phyloP scores from a whole-genome alignment of 257 asterid species.

The Nemophila menziesii region DNA sequence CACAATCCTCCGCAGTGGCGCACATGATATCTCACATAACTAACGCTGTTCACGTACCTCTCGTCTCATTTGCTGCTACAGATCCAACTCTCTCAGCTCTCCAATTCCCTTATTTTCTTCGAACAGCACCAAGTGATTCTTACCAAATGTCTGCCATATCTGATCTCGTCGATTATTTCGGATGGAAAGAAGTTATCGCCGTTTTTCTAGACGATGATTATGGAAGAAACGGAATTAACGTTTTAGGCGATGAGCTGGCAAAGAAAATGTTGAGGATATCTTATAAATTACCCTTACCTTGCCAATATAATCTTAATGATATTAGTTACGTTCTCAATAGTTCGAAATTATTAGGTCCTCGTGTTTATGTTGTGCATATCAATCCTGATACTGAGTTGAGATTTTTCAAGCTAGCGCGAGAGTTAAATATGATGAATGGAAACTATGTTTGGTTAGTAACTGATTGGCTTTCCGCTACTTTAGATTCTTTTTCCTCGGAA shows the following conservation, averaged over 20 bases:
- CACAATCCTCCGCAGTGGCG: constrained; percentile 73
- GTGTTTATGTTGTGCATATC: constrained; percentile 59
- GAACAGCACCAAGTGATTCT: constrained; percentile 71
- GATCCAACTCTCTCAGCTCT: constrained; percentile 77
- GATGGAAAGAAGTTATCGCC: constrained; percentile 68
- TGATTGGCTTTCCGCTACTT: constrained; percentile 63
- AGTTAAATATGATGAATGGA: constrained; percentile 59
- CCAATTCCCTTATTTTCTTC: constrained; percentile 64
- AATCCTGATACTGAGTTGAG: constrained; percentile 29
- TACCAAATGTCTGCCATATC: constrained; percentile 72
- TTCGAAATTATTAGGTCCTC: constrained; percentile 49
- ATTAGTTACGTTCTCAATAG: constrained; percentile 50
- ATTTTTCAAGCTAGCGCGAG: constrained; percentile 37
- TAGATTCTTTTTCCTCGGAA: constrained; percentile 38
- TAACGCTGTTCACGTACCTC: constrained; percentile 64
- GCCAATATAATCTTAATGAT: constrained; percentile 21
- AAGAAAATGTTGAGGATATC: constrained; percentile 42
- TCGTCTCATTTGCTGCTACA: constrained; percentile 71
- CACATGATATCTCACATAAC: constrained; percentile 59
- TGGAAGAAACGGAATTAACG: constrained; percentile 71
- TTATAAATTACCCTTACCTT: constrained; percentile 44
- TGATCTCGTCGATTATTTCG: constrained; percentile 43
- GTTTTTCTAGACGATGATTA: constrained; percentile 63
- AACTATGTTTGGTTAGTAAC: constrained; percentile 80
- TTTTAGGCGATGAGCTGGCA: constrained; percentile 56